Conservation (phyloP, 495 filamentous ascomycete genomes). For the Penicilliopsis zonata region DNA sequence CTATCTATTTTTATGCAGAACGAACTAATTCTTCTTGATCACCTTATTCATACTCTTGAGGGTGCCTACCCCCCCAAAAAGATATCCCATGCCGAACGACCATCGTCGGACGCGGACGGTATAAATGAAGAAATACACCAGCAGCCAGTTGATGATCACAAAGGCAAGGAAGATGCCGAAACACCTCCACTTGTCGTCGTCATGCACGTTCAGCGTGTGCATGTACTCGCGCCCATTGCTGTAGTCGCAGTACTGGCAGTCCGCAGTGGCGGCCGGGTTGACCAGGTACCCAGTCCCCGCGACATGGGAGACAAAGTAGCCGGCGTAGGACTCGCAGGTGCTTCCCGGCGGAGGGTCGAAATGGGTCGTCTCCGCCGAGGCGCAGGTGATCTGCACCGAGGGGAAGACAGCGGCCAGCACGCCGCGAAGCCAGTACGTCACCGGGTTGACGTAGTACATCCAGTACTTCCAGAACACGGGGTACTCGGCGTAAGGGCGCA, state of each 20-base stretch:
- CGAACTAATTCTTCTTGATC: no score
- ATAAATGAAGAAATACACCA: constrained; percentile 82
- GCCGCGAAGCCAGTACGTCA: constrained; percentile 63
- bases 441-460: constrained; percentile 63
- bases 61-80: constrained; percentile 41
- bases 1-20: background rate
- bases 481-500: constrained; percentile 47
- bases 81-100: constrained; percentile 55
- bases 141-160: constrained; percentile 61
- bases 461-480: constrained; percentile 70
- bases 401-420: constrained; percentile 52
- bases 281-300: constrained; percentile 45
- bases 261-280: constrained; percentile 38
- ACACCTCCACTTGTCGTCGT: constrained; percentile 55
- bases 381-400: constrained; percentile 43
- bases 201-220: constrained; percentile 50
- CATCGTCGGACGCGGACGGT: constrained; percentile 61
- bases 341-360: constrained; percentile 53
- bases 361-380: constrained; percentile 44
- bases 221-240: constrained; percentile 55
- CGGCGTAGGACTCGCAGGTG: constrained; percentile 51
- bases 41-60: constrained; percentile 1
- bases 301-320: constrained; percentile 34
- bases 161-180: constrained; percentile 73
- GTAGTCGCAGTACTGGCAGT: constrained; percentile 72